Evolutionary conservation across 768 basidiomycete species (phyloP).

Genomic region (Roridomyces roridus): DNA sequence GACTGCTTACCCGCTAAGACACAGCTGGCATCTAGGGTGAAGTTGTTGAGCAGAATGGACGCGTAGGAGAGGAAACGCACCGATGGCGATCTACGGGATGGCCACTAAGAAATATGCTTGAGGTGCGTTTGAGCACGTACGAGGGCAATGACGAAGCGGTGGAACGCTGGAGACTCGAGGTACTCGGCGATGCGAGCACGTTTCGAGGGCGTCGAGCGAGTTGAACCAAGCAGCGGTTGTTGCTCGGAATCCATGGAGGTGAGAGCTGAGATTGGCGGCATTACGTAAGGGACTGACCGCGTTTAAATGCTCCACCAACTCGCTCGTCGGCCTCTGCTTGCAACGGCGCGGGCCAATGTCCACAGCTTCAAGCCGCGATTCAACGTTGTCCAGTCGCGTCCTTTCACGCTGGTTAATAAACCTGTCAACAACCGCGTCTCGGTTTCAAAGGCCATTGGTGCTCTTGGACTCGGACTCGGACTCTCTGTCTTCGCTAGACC

Average conservation of each 20-base stretch:
- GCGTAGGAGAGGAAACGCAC: not conserved
- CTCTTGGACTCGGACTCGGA: slow-evolving; percentile 29
- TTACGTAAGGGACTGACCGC: not conserved
- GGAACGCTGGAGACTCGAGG: slow-evolving; percentile 60
- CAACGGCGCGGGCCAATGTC: not conserved
- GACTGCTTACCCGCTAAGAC: no score
- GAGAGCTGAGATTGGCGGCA: no score
- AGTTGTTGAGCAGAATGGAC: slow-evolving; percentile 38
- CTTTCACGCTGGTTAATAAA: slow-evolving; percentile 1
- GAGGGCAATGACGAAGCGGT: slow-evolving; percentile 62
- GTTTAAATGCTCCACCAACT: not conserved
- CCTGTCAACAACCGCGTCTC: slow-evolving; percentile 4
- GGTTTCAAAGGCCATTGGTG: slow-evolving; percentile 17
- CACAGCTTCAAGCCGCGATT: slow-evolving; percentile 3
- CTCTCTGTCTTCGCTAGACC: slow-evolving; percentile 34
- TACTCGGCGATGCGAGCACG: slow-evolving; percentile 46
- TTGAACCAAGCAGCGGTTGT: slow-evolving; percentile 48
- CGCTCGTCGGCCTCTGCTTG: not conserved
- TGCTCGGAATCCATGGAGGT: slow-evolving; percentile 56
- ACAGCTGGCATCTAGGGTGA: slow-evolving; percentile 67
- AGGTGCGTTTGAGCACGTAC: slow-evolving; percentile 42
- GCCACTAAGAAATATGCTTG: not conserved
- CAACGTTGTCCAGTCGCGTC: slow-evolving; percentile 4
- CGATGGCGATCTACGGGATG: slow-evolving; percentile 29
- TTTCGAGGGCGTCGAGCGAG: slow-evolving; percentile 17